These are phyloP conservation scores for Drechslera avenae DNA, from an alignment of 2,329 filamentous ascomycete species.

Conservation along the genomic window DNA sequence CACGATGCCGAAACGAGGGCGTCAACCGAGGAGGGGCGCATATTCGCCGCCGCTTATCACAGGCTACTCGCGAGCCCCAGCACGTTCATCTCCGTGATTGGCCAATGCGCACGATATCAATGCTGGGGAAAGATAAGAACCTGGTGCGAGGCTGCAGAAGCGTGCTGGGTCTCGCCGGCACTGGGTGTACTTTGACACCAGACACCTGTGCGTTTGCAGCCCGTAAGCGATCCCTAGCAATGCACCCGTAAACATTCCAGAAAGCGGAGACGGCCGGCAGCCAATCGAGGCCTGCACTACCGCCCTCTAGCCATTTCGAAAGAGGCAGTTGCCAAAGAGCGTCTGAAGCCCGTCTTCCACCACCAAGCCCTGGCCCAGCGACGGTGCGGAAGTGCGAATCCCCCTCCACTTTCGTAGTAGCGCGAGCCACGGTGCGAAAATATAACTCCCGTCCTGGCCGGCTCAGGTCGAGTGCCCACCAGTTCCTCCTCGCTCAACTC, in stretches of 20 bases:
- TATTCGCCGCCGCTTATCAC: conserved; percentile 47
- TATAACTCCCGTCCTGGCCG: conserved; percentile 38
- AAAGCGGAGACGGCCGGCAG: conserved; percentile 40
- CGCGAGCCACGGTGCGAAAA: conserved; percentile 35
- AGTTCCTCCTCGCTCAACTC: conserved; percentile 35
- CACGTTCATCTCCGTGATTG: conserved; percentile 27
- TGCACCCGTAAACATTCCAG: conserved; percentile 18
- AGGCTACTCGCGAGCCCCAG: conserved; percentile 16
- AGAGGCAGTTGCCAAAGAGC: conserved; percentile 45
- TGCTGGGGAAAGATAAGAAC: conserved; percentile 42
- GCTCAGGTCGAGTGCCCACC: conserved; percentile 18
- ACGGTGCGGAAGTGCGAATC: conserved; percentile 32
- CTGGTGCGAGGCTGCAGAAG: conserved; percentile 27
- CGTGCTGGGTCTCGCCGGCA: conserved; percentile 24
- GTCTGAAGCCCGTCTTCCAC: conserved; percentile 23
- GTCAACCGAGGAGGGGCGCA: conserved; percentile 44
- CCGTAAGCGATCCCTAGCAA: conserved; percentile 26
- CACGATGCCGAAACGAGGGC: conserved; percentile 34
- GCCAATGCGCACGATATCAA: conserved; percentile 22
- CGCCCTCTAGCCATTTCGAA: conserved; percentile 32
- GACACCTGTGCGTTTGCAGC: conserved; percentile 20
- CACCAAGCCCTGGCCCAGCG: conserved; percentile 37
- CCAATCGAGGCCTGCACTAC: conserved; percentile 31
- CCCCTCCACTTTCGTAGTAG: conserved; percentile 36
- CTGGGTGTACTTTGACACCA: conserved; percentile 27